Conservation (phyloP, 2,329 filamentous ascomycete species). For the Plectosphaerella sp. region DNA sequence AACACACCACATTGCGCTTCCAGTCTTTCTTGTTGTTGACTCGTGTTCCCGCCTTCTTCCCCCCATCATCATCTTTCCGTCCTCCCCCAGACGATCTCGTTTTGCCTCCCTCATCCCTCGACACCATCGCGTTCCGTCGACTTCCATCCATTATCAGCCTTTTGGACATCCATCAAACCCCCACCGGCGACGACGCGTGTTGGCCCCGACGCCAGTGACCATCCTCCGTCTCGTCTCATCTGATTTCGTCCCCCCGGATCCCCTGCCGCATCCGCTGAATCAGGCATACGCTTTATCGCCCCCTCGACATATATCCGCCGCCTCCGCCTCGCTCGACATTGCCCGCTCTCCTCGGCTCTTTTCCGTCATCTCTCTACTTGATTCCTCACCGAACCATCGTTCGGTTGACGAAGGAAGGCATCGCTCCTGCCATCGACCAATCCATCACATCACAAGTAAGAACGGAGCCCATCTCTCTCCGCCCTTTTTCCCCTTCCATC, state of each 20-base stretch:
- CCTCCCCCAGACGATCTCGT: background rate
- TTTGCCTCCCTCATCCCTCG: no score
- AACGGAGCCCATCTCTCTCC: background rate
- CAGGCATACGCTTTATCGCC: background rate
- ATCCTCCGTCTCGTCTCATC: background rate
- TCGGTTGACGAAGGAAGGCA: no score
- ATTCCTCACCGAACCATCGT: no score
- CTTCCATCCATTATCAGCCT: background rate
- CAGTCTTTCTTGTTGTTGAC: background rate
- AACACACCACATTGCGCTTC: background rate
- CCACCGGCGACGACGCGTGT: background rate
- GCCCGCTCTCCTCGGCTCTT: background rate
- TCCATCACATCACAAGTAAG: no score
- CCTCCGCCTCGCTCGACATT: background rate
- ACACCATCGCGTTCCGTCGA: background rate
- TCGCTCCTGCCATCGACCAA: background rate
- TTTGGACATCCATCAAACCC: background rate
- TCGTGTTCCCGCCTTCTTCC: background rate
- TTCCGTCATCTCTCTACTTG: no score
- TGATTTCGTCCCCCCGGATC: background rate
- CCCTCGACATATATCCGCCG: background rate
- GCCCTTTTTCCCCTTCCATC: conserved; percentile 9
- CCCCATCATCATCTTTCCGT: background rate
- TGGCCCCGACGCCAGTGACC: background rate
- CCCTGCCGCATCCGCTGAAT: background rate